Evolutionary conservation across 768 basidiomycete species (phyloP).

Genomic region (Neoboletus magnificus): DNA sequence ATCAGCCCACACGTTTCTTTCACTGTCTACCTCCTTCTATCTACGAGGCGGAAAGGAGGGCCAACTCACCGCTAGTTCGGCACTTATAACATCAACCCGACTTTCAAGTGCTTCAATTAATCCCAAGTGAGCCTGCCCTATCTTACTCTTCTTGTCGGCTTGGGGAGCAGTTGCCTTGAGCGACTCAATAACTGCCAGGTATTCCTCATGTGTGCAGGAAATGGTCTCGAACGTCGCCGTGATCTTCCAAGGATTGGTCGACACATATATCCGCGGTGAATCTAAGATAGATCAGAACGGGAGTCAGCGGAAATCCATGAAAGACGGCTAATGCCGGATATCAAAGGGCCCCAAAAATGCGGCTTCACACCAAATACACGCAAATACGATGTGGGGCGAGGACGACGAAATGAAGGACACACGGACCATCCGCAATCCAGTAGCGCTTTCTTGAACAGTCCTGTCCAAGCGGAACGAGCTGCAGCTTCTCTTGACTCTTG

Average conservation of each 20-base stretch:
- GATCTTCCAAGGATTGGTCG: conserved; percentile 90
- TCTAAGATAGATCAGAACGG: conserved; percentile 47
- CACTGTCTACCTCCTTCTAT: conserved; percentile 11
- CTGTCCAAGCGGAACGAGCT: conserved; percentile 71
- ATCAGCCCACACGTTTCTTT: conserved; percentile 15
- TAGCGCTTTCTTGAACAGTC: conserved; percentile 74
- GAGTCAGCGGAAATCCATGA: conserved; percentile 33
- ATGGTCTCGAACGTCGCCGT: conserved; percentile 71
- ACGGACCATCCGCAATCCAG: conserved; percentile 90
- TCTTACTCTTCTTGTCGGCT: conserved; percentile 50
- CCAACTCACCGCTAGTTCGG: conserved; percentile 65
- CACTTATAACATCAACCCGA: conserved; percentile 63
- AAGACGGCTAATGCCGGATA: conserved; percentile 37
- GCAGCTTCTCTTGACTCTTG: conserved; percentile 62
- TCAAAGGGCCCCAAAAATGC: conserved; percentile 43
- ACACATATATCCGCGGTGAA: conserved; percentile 79
- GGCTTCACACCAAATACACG: conserved; percentile 61
- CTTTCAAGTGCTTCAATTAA: conserved; percentile 62
- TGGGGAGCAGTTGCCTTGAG: conserved; percentile 52
- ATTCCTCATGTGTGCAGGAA: conserved; percentile 72
- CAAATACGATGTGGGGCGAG: conserved; percentile 53
- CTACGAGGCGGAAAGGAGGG: conserved; percentile 6
- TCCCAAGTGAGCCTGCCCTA: conserved; percentile 57
- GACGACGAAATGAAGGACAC: conserved; percentile 37
- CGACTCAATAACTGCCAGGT: conserved; percentile 57